Evolutionary conservation across 1,284 basidiomycete species (phyloP).

Genomic region (Pseudozyma pruni): DNA sequence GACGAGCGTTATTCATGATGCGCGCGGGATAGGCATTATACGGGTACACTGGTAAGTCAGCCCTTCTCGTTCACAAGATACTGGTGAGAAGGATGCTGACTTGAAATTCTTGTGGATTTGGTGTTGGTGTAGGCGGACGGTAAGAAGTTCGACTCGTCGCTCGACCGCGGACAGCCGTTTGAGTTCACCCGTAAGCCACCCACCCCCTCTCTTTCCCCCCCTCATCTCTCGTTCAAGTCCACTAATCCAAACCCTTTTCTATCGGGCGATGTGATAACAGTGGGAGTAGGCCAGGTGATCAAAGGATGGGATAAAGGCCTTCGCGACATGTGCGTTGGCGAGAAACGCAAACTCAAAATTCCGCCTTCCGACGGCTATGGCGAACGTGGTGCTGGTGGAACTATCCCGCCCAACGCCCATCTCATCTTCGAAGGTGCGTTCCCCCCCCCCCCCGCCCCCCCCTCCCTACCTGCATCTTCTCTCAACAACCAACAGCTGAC

Average conservation of each 20-base stretch:
- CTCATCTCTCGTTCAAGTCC: neutral
- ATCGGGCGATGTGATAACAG: conserved; percentile 68
- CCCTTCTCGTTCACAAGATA: too few relatives aligned
- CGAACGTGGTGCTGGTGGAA: conserved; percentile 76
- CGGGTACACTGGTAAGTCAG: conserved; percentile 73
- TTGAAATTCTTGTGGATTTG: too few relatives aligned
- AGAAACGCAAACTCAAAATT: conserved; percentile 82
- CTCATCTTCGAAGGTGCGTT: conserved; percentile 81
- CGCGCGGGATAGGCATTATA: conserved; percentile 72
- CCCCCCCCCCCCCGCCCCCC: neutral
- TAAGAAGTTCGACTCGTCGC: conserved; percentile 84
- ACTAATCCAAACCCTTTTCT: neutral
- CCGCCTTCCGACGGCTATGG: conserved; percentile 71
- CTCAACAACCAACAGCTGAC: neutral
- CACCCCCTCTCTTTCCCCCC: neutral
- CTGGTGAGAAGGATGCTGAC: neutral
- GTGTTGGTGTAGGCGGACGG: conserved; percentile 74
- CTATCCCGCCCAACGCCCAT: conserved; percentile 84
- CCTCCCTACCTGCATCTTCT: neutral
- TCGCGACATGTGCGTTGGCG: conserved; percentile 82
- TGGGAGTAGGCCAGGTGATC: conserved; percentile 83
- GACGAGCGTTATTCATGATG: too few relatives aligned
- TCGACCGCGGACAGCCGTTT: conserved; percentile 74
- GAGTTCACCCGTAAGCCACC: conserved; percentile 57
- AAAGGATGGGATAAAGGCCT: conserved; percentile 72